A percentile compares a stretch with the other conserved stretches of the same genome.
Conservation (phyloP, 352 stramenopile species). For the Globisporangium cystogenes region DNA sequence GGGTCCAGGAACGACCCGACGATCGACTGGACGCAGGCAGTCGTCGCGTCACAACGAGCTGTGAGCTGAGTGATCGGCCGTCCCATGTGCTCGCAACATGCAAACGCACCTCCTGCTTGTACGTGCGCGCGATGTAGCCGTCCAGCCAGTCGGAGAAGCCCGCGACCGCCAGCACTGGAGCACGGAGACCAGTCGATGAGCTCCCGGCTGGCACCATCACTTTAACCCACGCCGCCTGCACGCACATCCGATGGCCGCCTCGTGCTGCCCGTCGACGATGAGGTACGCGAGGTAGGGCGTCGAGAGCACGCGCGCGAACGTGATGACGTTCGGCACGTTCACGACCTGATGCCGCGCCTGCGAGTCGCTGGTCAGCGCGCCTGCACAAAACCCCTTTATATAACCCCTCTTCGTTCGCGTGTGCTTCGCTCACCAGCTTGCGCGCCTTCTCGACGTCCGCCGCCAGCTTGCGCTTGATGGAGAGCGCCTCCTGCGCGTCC, state of each 20-base stretch:
- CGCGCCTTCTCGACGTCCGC: conserved; percentile 44
- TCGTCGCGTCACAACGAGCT: too few species aligned
- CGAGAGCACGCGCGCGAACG: conserved; percentile 62
- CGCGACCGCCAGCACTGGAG: conserved; percentile 59
- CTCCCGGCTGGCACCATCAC: neutral
- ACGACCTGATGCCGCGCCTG: conserved; percentile 66
- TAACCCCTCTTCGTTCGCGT: too few species aligned
- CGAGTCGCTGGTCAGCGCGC: neutral
- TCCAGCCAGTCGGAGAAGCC: conserved; percentile 79
- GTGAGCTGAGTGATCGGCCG: too few species aligned
- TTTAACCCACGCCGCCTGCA: neutral
- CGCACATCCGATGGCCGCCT: conserved; percentile 61
- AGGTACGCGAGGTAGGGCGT: conserved; percentile 75
- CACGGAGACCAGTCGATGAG: neutral
- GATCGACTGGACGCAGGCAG: conserved; percentile 35
- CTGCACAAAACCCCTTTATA: too few species aligned
- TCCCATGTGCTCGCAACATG: too few species aligned
- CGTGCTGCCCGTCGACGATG: conserved; percentile 63
- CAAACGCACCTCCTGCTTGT: conserved; percentile 55
- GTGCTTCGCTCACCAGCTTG: conserved; percentile 33
- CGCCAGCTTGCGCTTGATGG: conserved; percentile 44
- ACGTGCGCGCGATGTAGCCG: conserved; percentile 69
- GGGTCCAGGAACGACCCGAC: conserved; percentile 79
- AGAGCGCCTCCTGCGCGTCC: conserved; percentile 15
- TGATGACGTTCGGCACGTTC: conserved; percentile 80